Base-by-base conservation (phyloP, 2,329 filamentous ascomycete species). In the Zymoseptoria ardabiliae region DNA sequence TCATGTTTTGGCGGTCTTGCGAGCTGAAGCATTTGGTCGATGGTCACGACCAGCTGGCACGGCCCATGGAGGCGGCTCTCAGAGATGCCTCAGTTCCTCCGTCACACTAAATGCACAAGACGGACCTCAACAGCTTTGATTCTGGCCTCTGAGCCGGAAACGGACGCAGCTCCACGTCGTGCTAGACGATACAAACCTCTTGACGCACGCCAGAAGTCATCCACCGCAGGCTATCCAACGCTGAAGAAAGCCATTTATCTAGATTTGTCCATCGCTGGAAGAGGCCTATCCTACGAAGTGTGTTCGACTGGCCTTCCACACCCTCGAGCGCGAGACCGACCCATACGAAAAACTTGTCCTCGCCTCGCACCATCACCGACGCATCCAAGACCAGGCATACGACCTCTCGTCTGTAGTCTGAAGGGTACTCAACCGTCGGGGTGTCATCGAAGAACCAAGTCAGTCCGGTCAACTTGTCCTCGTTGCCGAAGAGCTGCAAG, bases 1-100 rank as follows among this genome's bases (percentile, higher is more conserved):
- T 70, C 62, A 86, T 80, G 6, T 90, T 76, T 2, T 78, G 78
- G 58, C 81, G 82, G 66, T 91, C 85, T 28, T 81, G 76, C 0
- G 75, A 68, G 2, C 73, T 79, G 30, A 90, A 77, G 68, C 85
- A 87, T 58, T 79, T 81, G 4, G 85, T 83, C 66, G 64, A 62
- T 78, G 70, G 81, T 79, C 8, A 81, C 81, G 2, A 79, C 70
- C 23, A 25, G 5, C 23, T 25, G 23, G 4, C 3, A 25, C 8
- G 23, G 23, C 23, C 23, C 1, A 4, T 25, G 23, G 5, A 4
- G 5, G 8, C 8, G 23, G 23, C 23, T 25, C 23, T 25, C 23
- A 6, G 23, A 25, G 23, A 25, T 25, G 2, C 4, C 23, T 7
- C 23, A 25, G 5, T 6, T 1, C 8, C 4, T 25, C 23, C 5